Percentiles rank a stretch among this genome's conserved stretches.
phyloP scores from a whole-genome alignment of 768 basidiomycete species.

The Krasilnikovozyma curviuscula region DNA sequence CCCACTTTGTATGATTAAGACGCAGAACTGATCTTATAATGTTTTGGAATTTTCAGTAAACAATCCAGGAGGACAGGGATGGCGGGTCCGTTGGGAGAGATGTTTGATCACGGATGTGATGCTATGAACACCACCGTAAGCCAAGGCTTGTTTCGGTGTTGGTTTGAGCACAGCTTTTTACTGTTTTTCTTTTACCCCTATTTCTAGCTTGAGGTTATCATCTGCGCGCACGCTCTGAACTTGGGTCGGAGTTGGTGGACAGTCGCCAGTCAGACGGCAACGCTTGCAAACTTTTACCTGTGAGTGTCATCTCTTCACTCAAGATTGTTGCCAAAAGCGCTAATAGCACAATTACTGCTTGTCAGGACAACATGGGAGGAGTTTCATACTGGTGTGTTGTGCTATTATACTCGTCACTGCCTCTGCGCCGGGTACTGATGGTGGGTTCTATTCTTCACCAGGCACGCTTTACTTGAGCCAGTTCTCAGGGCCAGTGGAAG shows the following conservation, averaged over 20 bases:
- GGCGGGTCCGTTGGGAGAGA: slow-evolving; percentile 91
- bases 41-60: slow-evolving; percentile 38
- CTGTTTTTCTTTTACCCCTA: neutral
- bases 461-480: slow-evolving; percentile 77
- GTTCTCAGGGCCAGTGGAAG: slow-evolving; percentile 92
- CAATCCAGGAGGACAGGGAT: slow-evolving; percentile 90
- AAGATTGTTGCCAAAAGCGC: too few relatives aligned
- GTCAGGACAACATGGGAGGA: slow-evolving; percentile 12
- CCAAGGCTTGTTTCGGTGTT: neutral
- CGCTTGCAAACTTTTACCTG: slow-evolving; percentile 58
- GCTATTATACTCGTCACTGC: neutral
- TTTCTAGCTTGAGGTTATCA: slow-evolving; percentile 60
- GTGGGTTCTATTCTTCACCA: slow-evolving; percentile 15
- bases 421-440: neutral
- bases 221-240: slow-evolving; percentile 67
- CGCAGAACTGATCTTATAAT: neutral
- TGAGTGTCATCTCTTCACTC: slow-evolving; percentile 9
- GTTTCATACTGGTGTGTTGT: slow-evolving; percentile 21
- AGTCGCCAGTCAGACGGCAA: slow-evolving; percentile 59
- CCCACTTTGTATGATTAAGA: too few relatives aligned
- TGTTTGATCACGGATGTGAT: slow-evolving; percentile 97
- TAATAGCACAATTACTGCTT: neutral
- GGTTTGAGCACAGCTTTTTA: too few relatives aligned
- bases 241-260: slow-evolving; percentile 96
- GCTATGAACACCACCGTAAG: slow-evolving; percentile 82